phyloP scores from a whole-genome alignment of 1,139 yeast genomes.

The Yamadazyma conglobata region DNA sequence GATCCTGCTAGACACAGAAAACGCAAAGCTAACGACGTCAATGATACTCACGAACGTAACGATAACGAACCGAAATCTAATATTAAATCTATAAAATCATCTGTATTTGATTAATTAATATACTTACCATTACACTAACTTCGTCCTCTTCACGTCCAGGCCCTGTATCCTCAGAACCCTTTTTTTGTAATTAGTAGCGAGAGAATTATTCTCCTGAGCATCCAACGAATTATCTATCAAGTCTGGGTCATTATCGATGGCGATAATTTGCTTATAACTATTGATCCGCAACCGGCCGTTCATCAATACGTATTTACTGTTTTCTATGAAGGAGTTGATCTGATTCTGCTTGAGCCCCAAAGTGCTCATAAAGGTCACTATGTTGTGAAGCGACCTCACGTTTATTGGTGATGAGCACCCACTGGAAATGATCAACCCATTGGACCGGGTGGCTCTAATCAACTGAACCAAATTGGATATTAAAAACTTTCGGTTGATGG shows the following conservation, averaged over 20 bases:
- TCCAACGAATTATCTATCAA: constrained; percentile 15
- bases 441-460: constrained; percentile 75
- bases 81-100: constrained; percentile 23
- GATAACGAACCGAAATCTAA: constrained; percentile 5
- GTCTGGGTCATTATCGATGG: constrained; percentile 35
- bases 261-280: constrained; percentile 67
- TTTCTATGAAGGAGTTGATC: constrained; percentile 58
- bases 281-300: constrained; percentile 70
- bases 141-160: too few species aligned
- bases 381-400: constrained; percentile 64
- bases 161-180: too few species aligned
- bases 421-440: constrained; percentile 76
- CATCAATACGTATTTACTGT: constrained; percentile 60
- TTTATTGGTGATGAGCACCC: constrained; percentile 64
- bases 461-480: constrained; percentile 72
- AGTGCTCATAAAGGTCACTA: constrained; percentile 60
- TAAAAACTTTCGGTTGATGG: constrained; percentile 49
- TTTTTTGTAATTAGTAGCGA: constrained; percentile 10
- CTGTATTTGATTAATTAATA: constrained; percentile 25
- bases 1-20: too few species aligned
- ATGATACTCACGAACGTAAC: too few species aligned
- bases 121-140: too few species aligned
- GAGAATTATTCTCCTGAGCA: constrained; percentile 19
- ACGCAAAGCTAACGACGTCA: too few species aligned
- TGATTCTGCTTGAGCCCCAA: constrained; percentile 68